Conservation (phyloP, 805 yeast genomes). For the Lipomyces sp. region DNA sequence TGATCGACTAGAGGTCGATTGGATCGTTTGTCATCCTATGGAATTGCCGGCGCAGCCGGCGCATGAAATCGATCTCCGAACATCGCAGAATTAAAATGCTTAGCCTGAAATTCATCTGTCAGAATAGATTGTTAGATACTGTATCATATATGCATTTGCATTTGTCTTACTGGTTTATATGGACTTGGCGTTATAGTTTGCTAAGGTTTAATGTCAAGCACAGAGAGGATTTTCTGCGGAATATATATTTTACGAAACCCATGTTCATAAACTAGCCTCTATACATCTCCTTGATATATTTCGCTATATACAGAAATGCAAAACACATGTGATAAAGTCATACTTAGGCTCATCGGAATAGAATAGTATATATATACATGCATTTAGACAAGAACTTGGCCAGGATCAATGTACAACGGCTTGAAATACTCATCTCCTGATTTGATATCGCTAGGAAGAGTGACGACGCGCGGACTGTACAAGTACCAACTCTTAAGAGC, state of each 20-base stretch:
- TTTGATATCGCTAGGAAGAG: constrained; percentile 62
- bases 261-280: background rate
- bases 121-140: background rate
- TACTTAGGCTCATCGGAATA: background rate
- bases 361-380: background rate
- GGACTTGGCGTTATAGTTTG: background rate
- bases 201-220: background rate
- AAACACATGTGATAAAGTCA: background rate
- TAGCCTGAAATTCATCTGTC: background rate
- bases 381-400: constrained; percentile 44
- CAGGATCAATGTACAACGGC: constrained; percentile 43
- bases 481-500: constrained; percentile 91
- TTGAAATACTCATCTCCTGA: constrained; percentile 26
- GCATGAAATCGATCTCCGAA: constrained; percentile 1
- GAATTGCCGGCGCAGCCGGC: background rate
- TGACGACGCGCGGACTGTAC: constrained; percentile 74
- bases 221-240: background rate
- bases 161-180: background rate
- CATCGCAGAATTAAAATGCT: background rate
- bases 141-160: background rate
- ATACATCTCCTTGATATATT: background rate
- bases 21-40: constrained; percentile 40
- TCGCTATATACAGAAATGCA: constrained; percentile 3
- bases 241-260: constrained; percentile 1
- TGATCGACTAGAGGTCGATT: constrained; percentile 53